Conservation (phyloP, 2,329 filamentous ascomycete genomes). For the Cladosporium sphaerospermum region DNA sequence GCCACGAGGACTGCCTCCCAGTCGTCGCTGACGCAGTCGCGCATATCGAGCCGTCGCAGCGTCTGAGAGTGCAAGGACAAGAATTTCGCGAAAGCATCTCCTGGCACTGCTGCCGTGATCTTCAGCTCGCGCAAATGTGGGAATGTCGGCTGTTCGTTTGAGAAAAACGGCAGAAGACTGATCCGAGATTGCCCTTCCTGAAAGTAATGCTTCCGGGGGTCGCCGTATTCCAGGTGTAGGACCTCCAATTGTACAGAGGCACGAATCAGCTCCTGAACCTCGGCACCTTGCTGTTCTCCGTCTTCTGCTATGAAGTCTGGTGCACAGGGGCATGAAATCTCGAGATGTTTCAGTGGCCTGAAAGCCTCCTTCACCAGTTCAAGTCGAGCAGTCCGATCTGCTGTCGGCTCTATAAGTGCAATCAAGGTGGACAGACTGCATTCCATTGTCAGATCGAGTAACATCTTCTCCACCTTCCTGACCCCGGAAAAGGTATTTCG, state of each 20-base stretch:
- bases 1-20: constrained; percentile 2
- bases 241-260: neutral
- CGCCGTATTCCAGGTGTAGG: neutral
- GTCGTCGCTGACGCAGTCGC: neutral
- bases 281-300: neutral
- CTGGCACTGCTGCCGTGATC: neutral
- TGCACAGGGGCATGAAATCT: constrained; percentile 15
- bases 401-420: neutral
- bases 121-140: neutral
- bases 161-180: neutral
- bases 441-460: neutral
- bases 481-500: neutral
- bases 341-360: constrained; percentile 15
- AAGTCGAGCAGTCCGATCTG: constrained; percentile 14
- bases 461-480: neutral
- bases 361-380: constrained; percentile 15
- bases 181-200: no score
- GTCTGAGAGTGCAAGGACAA: neutral
- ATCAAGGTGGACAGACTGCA: neutral
- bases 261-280: neutral
- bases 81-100: neutral
- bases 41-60: neutral
- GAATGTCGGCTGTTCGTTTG: neutral
- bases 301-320: constrained; percentile 9
- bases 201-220: neutral